Conservation (phyloP, 805 yeast genomes). For the Monosporozyma servazzii region DNA sequence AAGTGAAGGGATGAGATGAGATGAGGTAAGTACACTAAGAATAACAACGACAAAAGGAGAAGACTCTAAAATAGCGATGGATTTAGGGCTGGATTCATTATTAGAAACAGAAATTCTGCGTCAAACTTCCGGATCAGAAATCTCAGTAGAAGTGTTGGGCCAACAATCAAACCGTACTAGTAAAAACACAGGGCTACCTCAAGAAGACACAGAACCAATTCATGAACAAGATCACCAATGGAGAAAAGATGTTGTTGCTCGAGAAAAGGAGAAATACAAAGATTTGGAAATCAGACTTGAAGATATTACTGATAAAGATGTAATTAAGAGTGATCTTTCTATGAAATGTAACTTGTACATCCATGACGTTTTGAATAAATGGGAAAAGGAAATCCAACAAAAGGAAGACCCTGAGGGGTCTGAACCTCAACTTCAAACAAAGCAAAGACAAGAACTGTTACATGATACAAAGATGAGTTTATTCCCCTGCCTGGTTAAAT, state of each 20-base stretch:
- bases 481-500: slow-evolving; percentile 43
- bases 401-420: slow-evolving; percentile 3
- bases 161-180: neutral
- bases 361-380: slow-evolving; percentile 28
- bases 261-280: neutral
- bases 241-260: neutral
- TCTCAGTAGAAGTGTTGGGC: neutral
- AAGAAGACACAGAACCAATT: neutral
- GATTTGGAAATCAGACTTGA: neutral
- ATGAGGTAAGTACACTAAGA: neutral
- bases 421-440: slow-evolving; percentile 12
- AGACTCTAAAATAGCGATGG: neutral
- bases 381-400: slow-evolving; percentile 23
- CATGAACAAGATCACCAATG: neutral
- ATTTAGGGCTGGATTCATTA: neutral
- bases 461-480: slow-evolving; percentile 41
- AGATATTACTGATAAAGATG: slow-evolving; percentile 9
- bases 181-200: neutral
- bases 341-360: slow-evolving; percentile 35
- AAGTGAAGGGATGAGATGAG: neutral
- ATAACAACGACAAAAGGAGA: neutral
- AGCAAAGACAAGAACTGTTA: slow-evolving; percentile 19
- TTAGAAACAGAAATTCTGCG: neutral
- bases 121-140: neutral
- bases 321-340: slow-evolving; percentile 31